Percentiles rank a stretch among this genome's conserved stretches.
These are phyloP conservation scores for Madurella fahalii DNA, from an alignment of 2,329 filamentous ascomycete species.

Conservation along the genomic window DNA sequence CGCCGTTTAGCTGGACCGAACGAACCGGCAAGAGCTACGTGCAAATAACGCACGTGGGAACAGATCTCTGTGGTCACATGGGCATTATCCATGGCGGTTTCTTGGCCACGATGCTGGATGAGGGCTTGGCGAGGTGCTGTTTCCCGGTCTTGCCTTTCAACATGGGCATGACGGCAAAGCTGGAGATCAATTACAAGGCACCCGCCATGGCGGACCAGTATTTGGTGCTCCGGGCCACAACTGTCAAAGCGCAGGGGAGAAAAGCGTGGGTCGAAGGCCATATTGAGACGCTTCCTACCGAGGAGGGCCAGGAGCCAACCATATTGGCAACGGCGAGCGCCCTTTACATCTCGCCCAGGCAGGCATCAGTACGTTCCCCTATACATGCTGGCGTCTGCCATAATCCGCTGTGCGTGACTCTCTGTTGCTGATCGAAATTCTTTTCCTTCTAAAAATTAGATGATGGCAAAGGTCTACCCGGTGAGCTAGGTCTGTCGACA, in stretches of 20 bases:
- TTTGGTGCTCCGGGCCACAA: constrained; percentile 73
- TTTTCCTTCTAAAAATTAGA: too few species aligned
- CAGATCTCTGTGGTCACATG: constrained; percentile 80
- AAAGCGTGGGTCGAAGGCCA: constrained; percentile 92
- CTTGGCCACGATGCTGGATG: constrained; percentile 88
- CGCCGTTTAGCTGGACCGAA: constrained; percentile 74
- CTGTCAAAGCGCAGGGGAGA: constrained; percentile 80
- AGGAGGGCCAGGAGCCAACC: constrained; percentile 56
- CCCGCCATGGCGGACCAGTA: constrained; percentile 73
- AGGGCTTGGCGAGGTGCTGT: constrained; percentile 81
- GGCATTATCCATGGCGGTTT: constrained; percentile 88
- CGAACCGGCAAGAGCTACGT: constrained; percentile 65
- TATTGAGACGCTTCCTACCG: constrained; percentile 69
- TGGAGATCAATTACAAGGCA: constrained; percentile 77
- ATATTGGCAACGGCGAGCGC: constrained; percentile 79
- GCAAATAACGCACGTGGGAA: constrained; percentile 71
- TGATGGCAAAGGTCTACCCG: constrained; percentile 37
- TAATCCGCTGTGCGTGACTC: neutral
- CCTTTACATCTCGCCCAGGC: constrained; percentile 83
- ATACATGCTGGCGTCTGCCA: neutral
- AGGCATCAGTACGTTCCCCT: constrained; percentile 62
- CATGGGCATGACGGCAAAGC: constrained; percentile 78
- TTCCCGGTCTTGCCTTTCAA: constrained; percentile 85
- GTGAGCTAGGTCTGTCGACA: constrained; percentile 25
- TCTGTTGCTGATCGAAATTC: constrained; percentile 6